Base-by-base conservation (phyloP, 306 rosid genomes). In the Citrullus colocynthis region DNA sequence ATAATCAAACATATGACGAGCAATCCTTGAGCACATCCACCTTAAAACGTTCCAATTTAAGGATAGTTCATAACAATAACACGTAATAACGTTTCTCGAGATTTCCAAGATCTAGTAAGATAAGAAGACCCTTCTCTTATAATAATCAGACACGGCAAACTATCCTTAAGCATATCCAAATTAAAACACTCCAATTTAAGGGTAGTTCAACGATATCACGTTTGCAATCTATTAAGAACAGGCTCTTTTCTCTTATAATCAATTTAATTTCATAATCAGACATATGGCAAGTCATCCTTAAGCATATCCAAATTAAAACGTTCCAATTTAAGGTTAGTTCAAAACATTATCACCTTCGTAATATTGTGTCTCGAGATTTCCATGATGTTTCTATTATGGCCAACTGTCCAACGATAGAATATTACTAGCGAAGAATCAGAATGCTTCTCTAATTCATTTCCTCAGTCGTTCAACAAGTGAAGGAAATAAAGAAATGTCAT, bases 361-460 rank as follows among this genome's bases (percentile, higher is more conserved):
- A 4, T 15, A 15, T 51, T 4, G 7, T 4, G 15, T 6, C 58
- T 54, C 21, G 21, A 16, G 58, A 6, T 17, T 54, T 54, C 36
- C 9, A 17, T 9, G 41, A 24, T 3, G 1, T n/a, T 13, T 5
- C 56, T 20, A 5, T 69, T 21, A 18, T 70, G 39, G 39, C 7
- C 24, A 2, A 72, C 42, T 48, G 39, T 28, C 6, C 28, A 48
- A 69, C 28, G 24, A 49, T 72, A 71, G 41, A 69, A n/a, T 6
- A 32, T 20, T 41, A 67, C 18, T 28, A 13, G 75, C 56, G 9
- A 72, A 51, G 63, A 52, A 52, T 74, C 61, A 54, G 48, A 78
- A 54, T 51, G 42, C 60, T 73, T 62, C 64, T 67, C 82, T 63
- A 72, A 82, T 78, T 81, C 90, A 81, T 78, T 80, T 79, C 78